Evolutionary conservation across 805 yeast genomes (phyloP), one percentile per base, ranked within the genome.

Genomic region (Kazachstania africana): DNA sequence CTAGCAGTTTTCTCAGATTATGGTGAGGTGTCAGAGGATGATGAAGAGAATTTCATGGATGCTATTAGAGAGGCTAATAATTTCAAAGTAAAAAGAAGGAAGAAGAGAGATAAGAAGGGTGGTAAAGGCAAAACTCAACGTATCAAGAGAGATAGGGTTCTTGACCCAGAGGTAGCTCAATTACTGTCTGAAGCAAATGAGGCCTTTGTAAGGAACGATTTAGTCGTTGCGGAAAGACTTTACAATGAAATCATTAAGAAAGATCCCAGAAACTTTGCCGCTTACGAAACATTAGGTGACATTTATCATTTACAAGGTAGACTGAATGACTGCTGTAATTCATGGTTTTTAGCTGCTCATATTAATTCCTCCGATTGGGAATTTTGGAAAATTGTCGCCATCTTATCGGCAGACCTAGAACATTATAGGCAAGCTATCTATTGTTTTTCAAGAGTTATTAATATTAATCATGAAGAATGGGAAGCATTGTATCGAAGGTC

Each of bases 281-380:
- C 95, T 0, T 87, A 87, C 62, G 78, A 80, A 45, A 80, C 93
- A 0, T 58, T 85, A 27, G 96, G 95, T 28, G 94, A 82, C 47
- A 80, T 88, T 28, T 78, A 80, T 41, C 66, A 72, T 34, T 60
- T 69, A 32, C 77, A 74, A 37, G 87, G 84, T 1, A 63, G 74
- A 28, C 55, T 68, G 30, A 72, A 76, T 40, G 78, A 80, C 47
- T 72, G 94, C 51, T 75, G 94, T 51, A 74, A 75, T 47, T 69
- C 79, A 29, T 74, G 95, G 95, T 60, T 80, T 43, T 46, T 81
- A 33, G 91, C 94, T 18, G 87, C 95, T 1, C 80, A 75, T 48
- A 59, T 80, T 10, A 74, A 78, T 40, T 75, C 83, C 0, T 70
- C 74, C 53, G 94, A 87, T 57, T 72, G 74, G 45, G 75, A 66